A percentile compares a stretch with the other conserved stretches of the same genome.
Conservation (phyloP, 176 grass and related monocot species). For the Tillandsia leiboldiana region DNA sequence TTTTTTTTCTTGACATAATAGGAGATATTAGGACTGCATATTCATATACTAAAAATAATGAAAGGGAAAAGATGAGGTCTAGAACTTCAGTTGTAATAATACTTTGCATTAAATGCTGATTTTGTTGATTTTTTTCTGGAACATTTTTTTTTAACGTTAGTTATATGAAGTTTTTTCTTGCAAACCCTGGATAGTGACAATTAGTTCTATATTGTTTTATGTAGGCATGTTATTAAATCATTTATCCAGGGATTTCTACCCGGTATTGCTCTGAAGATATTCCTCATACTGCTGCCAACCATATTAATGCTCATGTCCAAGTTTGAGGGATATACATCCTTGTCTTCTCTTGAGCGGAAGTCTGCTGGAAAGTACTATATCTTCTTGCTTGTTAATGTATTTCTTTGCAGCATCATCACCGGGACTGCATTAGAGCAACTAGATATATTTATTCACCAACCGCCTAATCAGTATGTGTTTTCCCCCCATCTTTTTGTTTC, state of each 20-base stretch:
- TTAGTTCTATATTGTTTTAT: neutral
- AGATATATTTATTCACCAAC: constrained; percentile 56
- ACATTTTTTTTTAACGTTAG: too few relatives aligned
- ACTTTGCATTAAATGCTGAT: too few relatives aligned
- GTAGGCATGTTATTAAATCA: constrained; percentile 56
- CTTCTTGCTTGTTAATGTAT: constrained; percentile 88
- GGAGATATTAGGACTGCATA: too few relatives aligned
- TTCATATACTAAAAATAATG: too few relatives aligned
- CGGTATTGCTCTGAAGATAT: constrained; percentile 94
- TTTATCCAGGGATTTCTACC: constrained; percentile 98
- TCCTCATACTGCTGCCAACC: constrained; percentile 84
- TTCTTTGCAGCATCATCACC: constrained; percentile 60
- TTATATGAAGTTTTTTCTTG: too few relatives aligned
- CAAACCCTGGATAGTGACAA: neutral
- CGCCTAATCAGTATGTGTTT: constrained; percentile 75
- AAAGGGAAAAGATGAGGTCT: too few relatives aligned
- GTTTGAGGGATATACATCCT: constrained; percentile 71
- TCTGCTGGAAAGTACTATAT: constrained; percentile 82
- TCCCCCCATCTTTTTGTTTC: neutral
- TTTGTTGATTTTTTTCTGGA: too few relatives aligned
- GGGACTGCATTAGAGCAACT: constrained; percentile 92
- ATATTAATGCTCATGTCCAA: constrained; percentile 99
- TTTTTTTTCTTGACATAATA: too few relatives aligned
- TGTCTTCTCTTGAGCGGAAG: constrained; percentile 82
- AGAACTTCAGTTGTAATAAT: too few relatives aligned